phyloP scores from a whole-genome alignment of 805 yeast genomes.

The Yamadazyma ubonensis region DNA sequence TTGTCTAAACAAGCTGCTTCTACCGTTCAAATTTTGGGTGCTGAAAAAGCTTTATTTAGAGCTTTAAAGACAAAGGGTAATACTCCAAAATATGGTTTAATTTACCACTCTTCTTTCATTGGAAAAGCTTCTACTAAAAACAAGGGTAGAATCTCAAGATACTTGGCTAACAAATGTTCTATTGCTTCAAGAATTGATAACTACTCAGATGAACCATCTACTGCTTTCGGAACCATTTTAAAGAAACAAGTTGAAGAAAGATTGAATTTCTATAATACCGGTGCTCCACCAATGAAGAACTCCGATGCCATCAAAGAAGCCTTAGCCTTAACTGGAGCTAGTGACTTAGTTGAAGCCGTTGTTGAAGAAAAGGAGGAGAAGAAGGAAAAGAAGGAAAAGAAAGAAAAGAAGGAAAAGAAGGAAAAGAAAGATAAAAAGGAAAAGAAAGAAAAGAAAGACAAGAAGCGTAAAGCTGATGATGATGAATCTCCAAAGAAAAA shows the following conservation, averaged over 20 bases:
- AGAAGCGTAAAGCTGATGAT: conserved; percentile 30
- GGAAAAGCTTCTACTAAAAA: conserved; percentile 94
- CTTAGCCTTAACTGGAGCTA: conserved; percentile 56
- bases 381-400: conserved; percentile 18
- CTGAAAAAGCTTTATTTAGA: conserved; percentile 94
- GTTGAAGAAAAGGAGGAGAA: conserved; percentile 17
- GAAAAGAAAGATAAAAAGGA: conserved; percentile 30
- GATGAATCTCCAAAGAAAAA: conserved; percentile 37
- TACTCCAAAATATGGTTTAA: conserved; percentile 94
- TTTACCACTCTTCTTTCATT: conserved; percentile 91
- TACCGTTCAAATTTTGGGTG: conserved; percentile 96
- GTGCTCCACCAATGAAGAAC: conserved; percentile 95
- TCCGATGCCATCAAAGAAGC: conserved; percentile 93
- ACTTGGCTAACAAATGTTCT: conserved; percentile 97
- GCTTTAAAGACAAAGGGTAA: conserved; percentile 96
- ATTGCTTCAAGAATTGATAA: conserved; percentile 98
- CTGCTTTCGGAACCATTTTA: conserved; percentile 84
- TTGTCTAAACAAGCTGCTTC: conserved; percentile 98
- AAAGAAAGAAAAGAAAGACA: conserved; percentile 32
- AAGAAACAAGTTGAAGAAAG: conserved; percentile 98
- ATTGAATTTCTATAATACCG: conserved; percentile 92
- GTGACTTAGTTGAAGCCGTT: conserved; percentile 40
- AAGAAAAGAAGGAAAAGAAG: conserved; percentile 19
- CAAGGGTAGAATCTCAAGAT: conserved; percentile 98
- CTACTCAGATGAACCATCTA: conserved; percentile 91